Evolutionary conservation across 768 basidiomycete species (phyloP).

Genomic region (button mushroom (Agaricus bisporus)): DNA sequence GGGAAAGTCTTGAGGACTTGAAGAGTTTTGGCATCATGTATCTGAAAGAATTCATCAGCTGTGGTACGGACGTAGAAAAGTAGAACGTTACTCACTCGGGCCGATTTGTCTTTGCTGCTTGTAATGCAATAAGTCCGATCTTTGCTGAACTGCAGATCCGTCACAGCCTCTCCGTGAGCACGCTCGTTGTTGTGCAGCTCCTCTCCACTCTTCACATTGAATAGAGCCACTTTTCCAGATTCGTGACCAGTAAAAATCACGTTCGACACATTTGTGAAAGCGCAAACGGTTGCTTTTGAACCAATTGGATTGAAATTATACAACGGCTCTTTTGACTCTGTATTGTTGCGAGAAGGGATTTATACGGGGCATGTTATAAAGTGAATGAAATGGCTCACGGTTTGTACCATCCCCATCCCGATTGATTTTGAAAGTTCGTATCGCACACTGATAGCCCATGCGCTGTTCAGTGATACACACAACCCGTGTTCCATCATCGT

Average conservation of each 20-base stretch:
- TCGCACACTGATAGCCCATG: slow-evolving; percentile 87
- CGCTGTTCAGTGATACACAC: slow-evolving; percentile 97
- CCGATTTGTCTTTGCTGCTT: slow-evolving; percentile 94
- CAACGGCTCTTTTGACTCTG: slow-evolving; percentile 73
- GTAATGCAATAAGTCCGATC: slow-evolving; percentile 96
- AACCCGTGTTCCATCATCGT: slow-evolving; percentile 73
- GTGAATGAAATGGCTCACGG: slow-evolving; percentile 49
- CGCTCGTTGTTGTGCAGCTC: slow-evolving; percentile 81
- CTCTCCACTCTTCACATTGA: slow-evolving; percentile 83
- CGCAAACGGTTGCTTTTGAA: slow-evolving; percentile 95
- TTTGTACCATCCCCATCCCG: slow-evolving; percentile 72
- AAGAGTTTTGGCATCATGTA: slow-evolving; percentile 87
- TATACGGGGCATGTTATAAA: not conserved
- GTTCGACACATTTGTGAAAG: slow-evolving; percentile 75
- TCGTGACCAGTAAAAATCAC: slow-evolving; percentile 93
- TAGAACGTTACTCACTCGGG: slow-evolving; percentile 54
- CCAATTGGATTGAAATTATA: slow-evolving; percentile 84
- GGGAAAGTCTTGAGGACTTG: slow-evolving; percentile 88
- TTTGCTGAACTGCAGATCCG: slow-evolving; percentile 85
- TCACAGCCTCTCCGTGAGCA: slow-evolving; percentile 81
- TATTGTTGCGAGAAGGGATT: not conserved
- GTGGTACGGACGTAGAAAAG: not conserved
- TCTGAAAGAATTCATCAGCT: slow-evolving; percentile 26
- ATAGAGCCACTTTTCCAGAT: slow-evolving; percentile 90
- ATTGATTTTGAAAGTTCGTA: slow-evolving; percentile 87